Evolutionary conservation across 1,284 basidiomycete species (phyloP), one percentile per base, ranked within the genome.

Genomic region (Melampsora americana): DNA sequence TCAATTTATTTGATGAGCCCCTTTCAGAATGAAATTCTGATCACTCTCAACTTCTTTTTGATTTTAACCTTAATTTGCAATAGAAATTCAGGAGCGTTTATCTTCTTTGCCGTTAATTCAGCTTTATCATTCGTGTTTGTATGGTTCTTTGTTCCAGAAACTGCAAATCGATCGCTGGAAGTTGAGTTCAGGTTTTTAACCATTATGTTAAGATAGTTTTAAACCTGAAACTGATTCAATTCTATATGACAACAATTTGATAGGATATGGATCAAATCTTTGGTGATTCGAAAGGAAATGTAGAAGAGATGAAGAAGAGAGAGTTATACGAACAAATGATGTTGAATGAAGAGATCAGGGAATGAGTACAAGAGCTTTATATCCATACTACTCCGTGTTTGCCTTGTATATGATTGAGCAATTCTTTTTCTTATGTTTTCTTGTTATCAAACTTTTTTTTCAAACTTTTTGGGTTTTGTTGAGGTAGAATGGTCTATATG

Each of bases 141-240:
- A 14, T 68, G 66, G 73, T 72, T 78, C 30, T 70, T 74, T 66
- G 72, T 79, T 0, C 78, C 78, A 0, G 78, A 79, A 69, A 79
- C 28, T 11, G 72, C 72, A n/a, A n/a, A 67, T 67, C 20, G 50
- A 35, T 66, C 72, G 11, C 67, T 74, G 44, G 72, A 74, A 39
- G 72, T 74, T 39, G 53, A 62, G 35, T 60, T 7, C 48, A 30
- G 2, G 26, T 0, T 30, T 44, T 66, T 66, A 16, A 5, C 28
- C 4, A 32, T 23, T 44, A 20, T 14, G 11, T 42, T 65, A 16
- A 32, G 18, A 32, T 53, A n/a, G 12, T 65, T 6, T 11, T 50
- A 9, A 26, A 3, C 7, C n/a, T 50, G 50, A 12, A 14, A 16
- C 12, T 42, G 20, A 30, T 35, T 26, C 26, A 39, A 28, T 23